Percentiles rank a stretch among this genome's conserved stretches.
Conservation (phyloP, 345 rosid species). For the Arabidopsis suecica region DNA sequence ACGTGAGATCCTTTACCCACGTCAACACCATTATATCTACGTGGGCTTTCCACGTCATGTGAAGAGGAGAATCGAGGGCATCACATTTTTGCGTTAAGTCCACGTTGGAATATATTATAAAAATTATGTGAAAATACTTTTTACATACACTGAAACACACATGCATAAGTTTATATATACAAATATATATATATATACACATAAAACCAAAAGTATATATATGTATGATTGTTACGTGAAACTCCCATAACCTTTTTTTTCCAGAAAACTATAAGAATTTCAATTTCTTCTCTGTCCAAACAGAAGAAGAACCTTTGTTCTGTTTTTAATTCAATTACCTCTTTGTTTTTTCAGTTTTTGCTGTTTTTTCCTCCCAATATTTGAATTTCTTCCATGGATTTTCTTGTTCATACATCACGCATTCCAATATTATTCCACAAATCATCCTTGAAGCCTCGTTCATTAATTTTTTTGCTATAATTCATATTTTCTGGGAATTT, state of each 20-base stretch:
- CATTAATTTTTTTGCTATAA: slow-evolving; percentile 16
- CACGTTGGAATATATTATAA: slow-evolving; percentile 25
- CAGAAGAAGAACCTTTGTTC: slow-evolving; percentile 40
- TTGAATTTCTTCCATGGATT: slow-evolving; percentile 39
- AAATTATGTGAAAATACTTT: neutral
- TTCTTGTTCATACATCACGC: slow-evolving; percentile 28
- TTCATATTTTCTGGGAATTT: neutral
- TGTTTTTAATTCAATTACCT: slow-evolving; percentile 16
- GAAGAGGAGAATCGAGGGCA: neutral
- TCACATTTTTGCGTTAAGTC: slow-evolving; percentile 10
- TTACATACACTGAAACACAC: neutral
- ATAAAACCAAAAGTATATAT: slow-evolving; percentile 34
- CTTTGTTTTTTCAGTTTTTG: slow-evolving; percentile 34
- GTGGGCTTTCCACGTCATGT: neutral
- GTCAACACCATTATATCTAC: slow-evolving; percentile 14
- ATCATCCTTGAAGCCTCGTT: slow-evolving; percentile 20
- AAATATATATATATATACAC: neutral
- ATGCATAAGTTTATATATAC: slow-evolving; percentile 1
- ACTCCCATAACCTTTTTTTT: slow-evolving; percentile 41
- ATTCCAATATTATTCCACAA: slow-evolving; percentile 30
- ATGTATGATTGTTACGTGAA: slow-evolving; percentile 40
- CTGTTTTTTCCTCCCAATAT: slow-evolving; percentile 2
- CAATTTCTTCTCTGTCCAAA: slow-evolving; percentile 37
- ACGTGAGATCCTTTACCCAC: neutral
- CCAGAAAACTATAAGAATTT: slow-evolving; percentile 24